Evolutionary conservation across 1,284 basidiomycete species (phyloP).

Genomic region (Cutaneotrichosporon arboriforme): DNA sequence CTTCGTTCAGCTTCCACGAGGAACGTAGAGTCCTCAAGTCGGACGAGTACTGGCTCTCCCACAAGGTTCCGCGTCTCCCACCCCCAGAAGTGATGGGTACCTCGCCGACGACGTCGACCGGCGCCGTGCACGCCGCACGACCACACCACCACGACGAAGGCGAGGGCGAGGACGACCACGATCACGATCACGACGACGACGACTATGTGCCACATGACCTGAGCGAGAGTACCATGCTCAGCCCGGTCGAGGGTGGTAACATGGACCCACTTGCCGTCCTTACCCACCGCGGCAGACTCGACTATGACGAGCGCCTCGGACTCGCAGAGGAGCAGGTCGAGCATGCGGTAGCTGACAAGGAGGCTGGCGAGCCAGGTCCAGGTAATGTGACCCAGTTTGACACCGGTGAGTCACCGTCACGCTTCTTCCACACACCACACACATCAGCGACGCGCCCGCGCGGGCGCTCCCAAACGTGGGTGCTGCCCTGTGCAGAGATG

Average conservation of each 20-base stretch:
- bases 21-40: conserved; percentile 41
- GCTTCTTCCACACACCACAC: too few species aligned
- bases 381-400: conserved; percentile 7
- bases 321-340: conserved; percentile 40
- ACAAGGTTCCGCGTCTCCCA: conserved; percentile 40
- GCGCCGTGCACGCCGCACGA: not conserved
- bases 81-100: conserved; percentile 31
- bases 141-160: not conserved
- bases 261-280: conserved; percentile 24
- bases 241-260: conserved; percentile 25
- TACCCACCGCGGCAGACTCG: conserved; percentile 27
- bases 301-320: conserved; percentile 38
- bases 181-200: conserved; percentile 2
- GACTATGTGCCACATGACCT: not conserved
- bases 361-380: not conserved
- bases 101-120: not conserved
- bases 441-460: too few species aligned
- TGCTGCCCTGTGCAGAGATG: too few species aligned
- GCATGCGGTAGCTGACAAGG: conserved; percentile 13
- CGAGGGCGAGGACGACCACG: conserved; percentile 2
- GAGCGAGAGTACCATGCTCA: conserved; percentile 20
- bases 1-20: conserved; percentile 48
- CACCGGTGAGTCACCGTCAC: conserved; percentile 18
- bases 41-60: conserved; percentile 46
- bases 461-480: too few species aligned